Base-by-base conservation (phyloP, 495 filamentous ascomycete genomes). In the Echria macrotheca region DNA sequence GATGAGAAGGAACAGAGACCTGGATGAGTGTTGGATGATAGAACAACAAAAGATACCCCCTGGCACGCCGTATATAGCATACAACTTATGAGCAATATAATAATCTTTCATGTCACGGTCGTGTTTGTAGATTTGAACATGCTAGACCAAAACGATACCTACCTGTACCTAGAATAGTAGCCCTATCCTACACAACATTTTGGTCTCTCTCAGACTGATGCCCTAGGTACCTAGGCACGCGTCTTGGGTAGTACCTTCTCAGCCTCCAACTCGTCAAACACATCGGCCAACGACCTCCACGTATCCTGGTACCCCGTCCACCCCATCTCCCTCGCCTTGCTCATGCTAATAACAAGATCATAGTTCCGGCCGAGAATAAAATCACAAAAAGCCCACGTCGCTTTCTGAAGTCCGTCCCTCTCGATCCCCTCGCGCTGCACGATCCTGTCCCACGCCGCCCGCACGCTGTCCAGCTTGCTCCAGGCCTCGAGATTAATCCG, bases 311-410 rank as follows among this genome's bases (percentile, higher is more conserved):
- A 76, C 59, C 71, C 70, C 4, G 59, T 69, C 69, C 70, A 78
- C 10, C 71, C 74, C 24, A 63, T 39, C 61, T 70, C 73, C 52
- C 77, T 69, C 10, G 79, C 78, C 58, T 82, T 82, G 47, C 71
- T 77, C 76, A 82, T 80, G 47, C 65, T 76, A 22, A 68, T 54
- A 17, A 82, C 67, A 31, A 75, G 14, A 55, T 70, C 64, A 39
- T 67, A 82, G 33, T 72, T 66, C 40, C 78, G 57, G 2, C 76
- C 77, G 21, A 83, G 56, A 5, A 74, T 60, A 44, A 78, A 78
- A 1, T 63, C 69, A 38, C 73, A 18, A 52, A 81, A 81, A 0
- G 49, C 63, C 78, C 78, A 81, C 0, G 77, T 80, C n/a, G 73
- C 80, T 55, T 75, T 74, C 48, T 73, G 72, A 50, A 78, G 72